Evolutionary conservation across 139 green algal genomes (phyloP).

Genomic region (Volvox africanus): DNA sequence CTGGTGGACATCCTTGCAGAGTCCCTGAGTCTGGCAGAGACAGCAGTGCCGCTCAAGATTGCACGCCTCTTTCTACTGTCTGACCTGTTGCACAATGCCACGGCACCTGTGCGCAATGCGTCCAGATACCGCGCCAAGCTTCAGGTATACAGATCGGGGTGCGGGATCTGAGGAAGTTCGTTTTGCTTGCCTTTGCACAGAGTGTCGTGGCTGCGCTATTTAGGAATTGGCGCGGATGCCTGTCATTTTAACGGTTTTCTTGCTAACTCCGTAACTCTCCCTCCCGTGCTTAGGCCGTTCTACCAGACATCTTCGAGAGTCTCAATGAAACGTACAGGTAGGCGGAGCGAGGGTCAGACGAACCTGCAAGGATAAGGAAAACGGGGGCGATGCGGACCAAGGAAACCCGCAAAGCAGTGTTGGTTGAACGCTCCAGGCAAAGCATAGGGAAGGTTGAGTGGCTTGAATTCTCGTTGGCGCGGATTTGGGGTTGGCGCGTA

Average conservation of each 20-base stretch:
- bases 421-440: background rate
- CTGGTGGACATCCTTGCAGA: conserved; percentile 89
- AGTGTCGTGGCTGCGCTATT: no score
- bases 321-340: conserved; percentile 70
- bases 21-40: conserved; percentile 89
- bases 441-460: background rate
- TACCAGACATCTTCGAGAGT: conserved; percentile 90
- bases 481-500: no score
- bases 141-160: conserved; percentile 35
- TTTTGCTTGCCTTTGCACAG: no score
- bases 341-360: background rate
- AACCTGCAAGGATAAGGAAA: no score
- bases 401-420: no score
- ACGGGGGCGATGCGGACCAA: no score
- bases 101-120: conserved; percentile 89
- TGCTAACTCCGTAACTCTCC: background rate
- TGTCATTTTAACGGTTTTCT: no score
- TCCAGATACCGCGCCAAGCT: conserved; percentile 80
- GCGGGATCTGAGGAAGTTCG: background rate
- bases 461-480: no score
- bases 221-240: no score
- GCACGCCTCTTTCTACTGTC: conserved; percentile 91
- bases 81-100: conserved; percentile 96
- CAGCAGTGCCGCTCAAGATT: conserved; percentile 84
- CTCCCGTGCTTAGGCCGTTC: conserved; percentile 62